phyloP scores from a whole-genome alignment of 139 green algal genomes.

The Coelastrella sp. region DNA sequence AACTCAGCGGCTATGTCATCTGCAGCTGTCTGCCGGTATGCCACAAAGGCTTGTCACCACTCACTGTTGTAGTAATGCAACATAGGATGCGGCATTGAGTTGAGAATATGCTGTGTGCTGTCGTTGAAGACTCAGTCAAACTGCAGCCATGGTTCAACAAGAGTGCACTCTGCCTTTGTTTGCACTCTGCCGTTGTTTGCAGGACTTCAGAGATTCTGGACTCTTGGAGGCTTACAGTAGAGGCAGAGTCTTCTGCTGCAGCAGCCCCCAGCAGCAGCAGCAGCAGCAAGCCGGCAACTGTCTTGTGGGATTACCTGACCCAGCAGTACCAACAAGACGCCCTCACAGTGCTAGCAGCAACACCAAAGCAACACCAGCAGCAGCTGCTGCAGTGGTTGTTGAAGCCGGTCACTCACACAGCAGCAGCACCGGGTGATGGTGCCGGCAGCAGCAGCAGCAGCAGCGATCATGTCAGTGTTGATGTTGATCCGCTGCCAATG shows the following conservation, averaged over 20 bases:
- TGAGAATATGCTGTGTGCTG: too few species aligned
- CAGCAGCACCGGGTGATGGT: not conserved
- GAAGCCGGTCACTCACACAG: not conserved
- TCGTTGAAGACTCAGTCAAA: too few species aligned
- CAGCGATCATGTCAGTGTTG: not conserved
- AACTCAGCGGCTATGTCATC: too few species aligned
- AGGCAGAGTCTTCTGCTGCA: not conserved
- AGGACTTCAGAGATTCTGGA: constrained; percentile 37
- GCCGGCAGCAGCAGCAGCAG: not conserved
- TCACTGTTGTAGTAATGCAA: too few species aligned
- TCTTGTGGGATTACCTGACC: constrained; percentile 36
- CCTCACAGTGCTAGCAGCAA: constrained; percentile 31
- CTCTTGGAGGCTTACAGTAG: constrained; percentile 19
- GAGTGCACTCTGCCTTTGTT: not conserved
- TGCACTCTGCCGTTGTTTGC: not conserved
- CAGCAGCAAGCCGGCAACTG: not conserved
- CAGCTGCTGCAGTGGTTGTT: constrained; percentile 27
- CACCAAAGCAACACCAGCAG: constrained; percentile 10
- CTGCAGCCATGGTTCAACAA: too few species aligned
- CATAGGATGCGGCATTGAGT: too few species aligned
- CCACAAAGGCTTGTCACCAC: too few species aligned
- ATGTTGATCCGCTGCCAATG: constrained; percentile 12
- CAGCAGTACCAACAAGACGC: constrained; percentile 36
- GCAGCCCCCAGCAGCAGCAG: constrained; percentile 21
- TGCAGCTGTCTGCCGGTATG: too few species aligned